Evolutionary conservation across 306 rosid species (phyloP).

Genomic region (Dryas drummondii): DNA sequence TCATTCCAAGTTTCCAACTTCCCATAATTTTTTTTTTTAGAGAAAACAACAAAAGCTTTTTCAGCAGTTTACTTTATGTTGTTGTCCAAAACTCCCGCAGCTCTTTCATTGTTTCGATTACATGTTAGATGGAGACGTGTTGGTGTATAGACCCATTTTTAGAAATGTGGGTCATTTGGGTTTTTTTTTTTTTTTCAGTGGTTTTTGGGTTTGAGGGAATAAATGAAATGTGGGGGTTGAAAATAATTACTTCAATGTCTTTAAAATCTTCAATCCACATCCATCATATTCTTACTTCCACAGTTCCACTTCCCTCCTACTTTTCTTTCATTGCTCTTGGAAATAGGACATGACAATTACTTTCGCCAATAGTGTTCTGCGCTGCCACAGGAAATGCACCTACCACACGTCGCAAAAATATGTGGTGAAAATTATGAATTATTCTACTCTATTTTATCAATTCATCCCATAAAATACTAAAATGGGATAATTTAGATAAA

Average conservation of each 20-base stretch:
- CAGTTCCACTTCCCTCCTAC: background rate
- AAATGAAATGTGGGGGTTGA: slow-evolving; percentile 1
- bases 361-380: slow-evolving; percentile 8
- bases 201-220: background rate
- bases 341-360: slow-evolving; percentile 39
- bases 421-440: no score
- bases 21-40: slow-evolving; percentile 22
- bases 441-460: no score
- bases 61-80: background rate
- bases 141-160: slow-evolving; percentile 19
- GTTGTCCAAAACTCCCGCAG: slow-evolving; percentile 7
- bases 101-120: slow-evolving; percentile 14
- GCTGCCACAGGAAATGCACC: slow-evolving; percentile 36
- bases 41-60: background rate
- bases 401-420: background rate
- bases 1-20: slow-evolving; percentile 29
- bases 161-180: background rate
- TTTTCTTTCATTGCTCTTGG: slow-evolving; percentile 33
- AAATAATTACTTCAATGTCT: slow-evolving; percentile 4
- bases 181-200: background rate
- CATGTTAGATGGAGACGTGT: slow-evolving; percentile 46
- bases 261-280: slow-evolving; percentile 31
- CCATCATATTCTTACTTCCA: slow-evolving; percentile 36
- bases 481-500: no score
- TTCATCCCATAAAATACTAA: no score